Percentiles rank a stretch among this genome's conserved stretches.
phyloP scores from a whole-genome alignment of 495 filamentous ascomycete species.

The Hapsidospora chrysogenum region DNA sequence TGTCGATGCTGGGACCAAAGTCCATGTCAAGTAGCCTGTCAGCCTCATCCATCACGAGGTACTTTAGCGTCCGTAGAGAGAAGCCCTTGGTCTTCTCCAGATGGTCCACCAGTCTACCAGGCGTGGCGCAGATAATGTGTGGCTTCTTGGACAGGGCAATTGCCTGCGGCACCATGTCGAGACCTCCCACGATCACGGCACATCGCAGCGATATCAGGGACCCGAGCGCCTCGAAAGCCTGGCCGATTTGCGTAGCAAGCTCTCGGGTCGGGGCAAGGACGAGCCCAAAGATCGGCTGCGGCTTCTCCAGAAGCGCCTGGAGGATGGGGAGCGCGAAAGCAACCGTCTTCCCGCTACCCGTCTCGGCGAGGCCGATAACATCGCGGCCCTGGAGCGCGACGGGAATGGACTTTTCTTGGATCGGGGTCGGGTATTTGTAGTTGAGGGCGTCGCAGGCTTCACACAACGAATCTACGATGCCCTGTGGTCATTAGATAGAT shows the following conservation, averaged over 20 bases:
- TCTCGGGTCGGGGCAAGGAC: constrained; percentile 85
- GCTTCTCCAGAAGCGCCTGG: constrained; percentile 71
- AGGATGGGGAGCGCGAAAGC: constrained; percentile 84
- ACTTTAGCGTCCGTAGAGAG: constrained; percentile 58
- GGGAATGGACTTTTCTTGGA: constrained; percentile 64
- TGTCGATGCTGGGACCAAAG: constrained; percentile 83
- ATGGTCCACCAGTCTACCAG: constrained; percentile 81
- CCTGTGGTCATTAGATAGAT: constrained; percentile 17
- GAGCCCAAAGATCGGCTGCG: constrained; percentile 59
- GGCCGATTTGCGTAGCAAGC: constrained; percentile 76
- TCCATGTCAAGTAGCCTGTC: constrained; percentile 87
- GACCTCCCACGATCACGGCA: constrained; percentile 71
- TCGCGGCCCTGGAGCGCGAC: constrained; percentile 67
- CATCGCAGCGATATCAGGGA: constrained; percentile 64
- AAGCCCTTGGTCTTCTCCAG: constrained; percentile 96
- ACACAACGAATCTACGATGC: constrained; percentile 72
- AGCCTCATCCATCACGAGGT: constrained; percentile 89
- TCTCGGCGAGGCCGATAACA: constrained; percentile 86
- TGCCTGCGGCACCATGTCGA: constrained; percentile 85
- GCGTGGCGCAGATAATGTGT: constrained; percentile 77
- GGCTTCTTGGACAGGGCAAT: constrained; percentile 86
- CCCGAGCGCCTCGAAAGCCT: constrained; percentile 70
- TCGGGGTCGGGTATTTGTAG: constrained; percentile 70
- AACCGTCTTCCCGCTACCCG: constrained; percentile 82
- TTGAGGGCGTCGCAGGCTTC: constrained; percentile 69